Evolutionary conservation across 2,329 filamentous ascomycete genomes (phyloP).

Genomic region (Bipolaris sorokiniana): DNA sequence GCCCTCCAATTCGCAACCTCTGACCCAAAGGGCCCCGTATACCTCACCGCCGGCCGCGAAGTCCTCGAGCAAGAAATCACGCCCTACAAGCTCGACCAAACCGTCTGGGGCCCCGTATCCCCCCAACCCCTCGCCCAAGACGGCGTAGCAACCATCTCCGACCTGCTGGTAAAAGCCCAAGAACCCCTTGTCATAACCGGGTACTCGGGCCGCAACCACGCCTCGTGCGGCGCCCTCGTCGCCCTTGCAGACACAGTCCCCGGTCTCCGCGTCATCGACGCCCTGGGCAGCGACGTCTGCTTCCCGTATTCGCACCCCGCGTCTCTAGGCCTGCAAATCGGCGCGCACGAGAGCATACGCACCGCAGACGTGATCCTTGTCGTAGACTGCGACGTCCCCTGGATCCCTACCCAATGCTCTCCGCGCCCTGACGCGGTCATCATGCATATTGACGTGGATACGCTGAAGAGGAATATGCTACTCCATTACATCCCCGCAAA

Average conservation of each 20-base stretch:
- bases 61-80: constrained; percentile 82
- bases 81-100: constrained; percentile 63
- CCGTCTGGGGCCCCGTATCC: constrained; percentile 75
- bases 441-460: constrained; percentile 70
- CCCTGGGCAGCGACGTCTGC: constrained; percentile 80
- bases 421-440: constrained; percentile 64
- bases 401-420: constrained; percentile 79
- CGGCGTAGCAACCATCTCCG: constrained; percentile 66
- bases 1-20: constrained; percentile 81
- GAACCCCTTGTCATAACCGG: constrained; percentile 75
- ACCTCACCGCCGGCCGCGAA: constrained; percentile 78
- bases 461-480: constrained; percentile 67
- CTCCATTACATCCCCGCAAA: constrained; percentile 64
- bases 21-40: constrained; percentile 79
- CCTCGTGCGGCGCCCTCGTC: constrained; percentile 66
- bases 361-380: constrained; percentile 85
- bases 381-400: constrained; percentile 88
- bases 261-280: constrained; percentile 74
- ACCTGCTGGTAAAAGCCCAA: constrained; percentile 67
- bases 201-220: constrained; percentile 73
- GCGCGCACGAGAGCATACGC: constrained; percentile 73
- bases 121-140: constrained; percentile 61
- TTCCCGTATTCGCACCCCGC: constrained; percentile 67
- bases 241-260: constrained; percentile 71
- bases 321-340: constrained; percentile 70